These are phyloP conservation scores for Thraustochytrium sp. DNA, from an alignment of 352 stramenopile genomes.

Conservation along the genomic window DNA sequence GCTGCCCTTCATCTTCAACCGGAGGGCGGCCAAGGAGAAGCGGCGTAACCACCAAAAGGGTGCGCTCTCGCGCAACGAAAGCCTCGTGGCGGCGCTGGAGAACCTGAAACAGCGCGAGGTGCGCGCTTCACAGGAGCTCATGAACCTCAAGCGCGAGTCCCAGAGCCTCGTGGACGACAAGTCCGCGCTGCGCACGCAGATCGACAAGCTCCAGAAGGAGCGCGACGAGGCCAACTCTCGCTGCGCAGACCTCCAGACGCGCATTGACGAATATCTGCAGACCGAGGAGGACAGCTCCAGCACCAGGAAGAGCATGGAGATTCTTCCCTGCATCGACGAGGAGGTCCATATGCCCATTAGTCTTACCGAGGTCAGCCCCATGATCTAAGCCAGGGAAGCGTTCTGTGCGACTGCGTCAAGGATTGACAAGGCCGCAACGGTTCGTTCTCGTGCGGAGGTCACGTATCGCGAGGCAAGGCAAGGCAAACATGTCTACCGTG, in stretches of 20 bases:
- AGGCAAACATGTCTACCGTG: too few species aligned
- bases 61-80: neutral
- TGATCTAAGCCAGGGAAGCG: neutral
- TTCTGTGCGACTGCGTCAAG: neutral
- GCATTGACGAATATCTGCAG: conserved; percentile 18
- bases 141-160: neutral
- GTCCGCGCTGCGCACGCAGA: neutral
- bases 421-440: neutral
- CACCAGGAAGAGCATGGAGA: neutral
- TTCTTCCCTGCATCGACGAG: conserved; percentile 22
- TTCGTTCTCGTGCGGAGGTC: too few species aligned
- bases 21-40: neutral
- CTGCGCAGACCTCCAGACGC: neutral
- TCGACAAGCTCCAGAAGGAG: neutral
- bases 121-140: conserved; percentile 6
- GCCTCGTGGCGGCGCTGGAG: neutral
- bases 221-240: neutral
- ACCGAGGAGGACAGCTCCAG: neutral
- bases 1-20: neutral
- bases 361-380: conserved; percentile 3
- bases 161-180: conserved; percentile 5
- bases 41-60: neutral
- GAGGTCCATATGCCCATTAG: conserved; percentile 26
- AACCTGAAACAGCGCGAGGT: conserved; percentile 27
- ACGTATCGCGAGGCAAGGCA: too few species aligned